Evolutionary conservation across 768 basidiomycete genomes (phyloP).

Genomic region (Amanita muscaria): DNA sequence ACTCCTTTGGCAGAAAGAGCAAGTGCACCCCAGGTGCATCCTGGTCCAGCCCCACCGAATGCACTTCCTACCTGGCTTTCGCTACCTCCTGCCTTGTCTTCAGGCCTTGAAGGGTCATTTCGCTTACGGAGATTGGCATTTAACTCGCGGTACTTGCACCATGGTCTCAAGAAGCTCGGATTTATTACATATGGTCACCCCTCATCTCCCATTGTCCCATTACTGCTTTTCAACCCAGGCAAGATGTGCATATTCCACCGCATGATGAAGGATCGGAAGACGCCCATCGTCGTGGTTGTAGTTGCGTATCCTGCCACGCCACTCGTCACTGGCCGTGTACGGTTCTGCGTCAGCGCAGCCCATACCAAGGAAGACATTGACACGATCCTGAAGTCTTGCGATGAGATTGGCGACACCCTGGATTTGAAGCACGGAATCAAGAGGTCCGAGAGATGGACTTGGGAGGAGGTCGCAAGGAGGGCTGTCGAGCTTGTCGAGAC

Average conservation of each 20-base stretch:
- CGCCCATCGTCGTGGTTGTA: slow-evolving; percentile 82
- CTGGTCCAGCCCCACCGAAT: slow-evolving; percentile 59
- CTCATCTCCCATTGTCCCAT: slow-evolving; percentile 87
- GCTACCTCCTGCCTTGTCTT: slow-evolving; percentile 62
- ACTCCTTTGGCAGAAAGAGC: slow-evolving; percentile 30
- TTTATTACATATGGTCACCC: slow-evolving; percentile 95
- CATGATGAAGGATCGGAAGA: slow-evolving; percentile 74
- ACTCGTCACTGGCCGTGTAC: slow-evolving; percentile 76
- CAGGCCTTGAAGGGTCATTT: slow-evolving; percentile 76
- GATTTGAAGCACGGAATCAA: slow-evolving; percentile 76
- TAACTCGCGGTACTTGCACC: slow-evolving; percentile 88
- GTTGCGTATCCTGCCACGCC: slow-evolving; percentile 90
- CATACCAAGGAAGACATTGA: slow-evolving; percentile 99
- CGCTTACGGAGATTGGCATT: slow-evolving; percentile 88
- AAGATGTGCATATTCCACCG: slow-evolving; percentile 91
- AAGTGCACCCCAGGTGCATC: slow-evolving; percentile 26
- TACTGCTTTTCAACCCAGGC: slow-evolving; percentile 86
- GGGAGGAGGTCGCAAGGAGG: slow-evolving; percentile 62
- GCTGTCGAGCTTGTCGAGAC: slow-evolving; percentile 54
- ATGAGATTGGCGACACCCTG: slow-evolving; percentile 84
- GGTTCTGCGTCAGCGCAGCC: slow-evolving; percentile 90
- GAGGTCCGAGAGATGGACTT: slow-evolving; percentile 57
- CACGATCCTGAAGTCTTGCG: slow-evolving; percentile 71
- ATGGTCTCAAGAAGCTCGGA: slow-evolving; percentile 80
- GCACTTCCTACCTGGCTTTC: slow-evolving; percentile 72